Evolutionary conservation across 2,329 filamentous ascomycete species (phyloP).

Genomic region (Nothophaeocryptopus gaeumannii): DNA sequence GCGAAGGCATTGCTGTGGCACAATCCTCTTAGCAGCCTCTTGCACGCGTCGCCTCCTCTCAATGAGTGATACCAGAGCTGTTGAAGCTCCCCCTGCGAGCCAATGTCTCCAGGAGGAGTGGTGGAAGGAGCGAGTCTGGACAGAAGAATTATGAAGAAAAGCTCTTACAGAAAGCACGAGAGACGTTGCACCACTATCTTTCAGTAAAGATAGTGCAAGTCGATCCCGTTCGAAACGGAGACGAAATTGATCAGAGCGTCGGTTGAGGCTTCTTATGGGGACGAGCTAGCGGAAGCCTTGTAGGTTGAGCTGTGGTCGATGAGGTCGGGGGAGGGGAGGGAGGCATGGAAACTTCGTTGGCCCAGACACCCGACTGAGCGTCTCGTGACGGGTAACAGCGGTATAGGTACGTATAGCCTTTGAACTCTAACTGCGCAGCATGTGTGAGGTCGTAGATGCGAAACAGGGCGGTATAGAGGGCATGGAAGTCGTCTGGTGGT

Average conservation of each 20-base stretch:
- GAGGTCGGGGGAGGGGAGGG: too few species aligned
- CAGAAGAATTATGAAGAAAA: slow-evolving; percentile 8
- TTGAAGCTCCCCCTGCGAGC: slow-evolving; percentile 18
- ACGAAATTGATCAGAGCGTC: too few species aligned
- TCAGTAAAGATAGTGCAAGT: slow-evolving; percentile 5
- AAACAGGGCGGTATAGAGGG: too few species aligned
- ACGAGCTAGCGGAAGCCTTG: not conserved
- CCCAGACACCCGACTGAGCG: too few species aligned
- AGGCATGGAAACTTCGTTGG: too few species aligned
- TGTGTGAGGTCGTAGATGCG: too few species aligned
- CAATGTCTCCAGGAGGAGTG: not conserved
- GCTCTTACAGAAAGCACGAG: slow-evolving; percentile 2
- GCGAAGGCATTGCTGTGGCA: slow-evolving; percentile 25
- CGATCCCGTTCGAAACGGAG: not conserved
- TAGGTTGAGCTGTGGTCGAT: not conserved
- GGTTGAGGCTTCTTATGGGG: not conserved
- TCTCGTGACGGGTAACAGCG: too few species aligned
- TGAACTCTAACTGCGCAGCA: too few species aligned
- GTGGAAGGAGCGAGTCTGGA: not conserved
- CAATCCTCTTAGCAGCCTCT: not conserved
- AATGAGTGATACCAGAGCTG: slow-evolving; percentile 6
- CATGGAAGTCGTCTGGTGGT: too few species aligned
- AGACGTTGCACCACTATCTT: not conserved
- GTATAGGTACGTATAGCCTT: too few species aligned
- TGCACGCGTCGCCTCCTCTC: not conserved